Conservation (phyloP, 768 basidiomycete species). For the Phylloporus rhodoxanthus region DNA sequence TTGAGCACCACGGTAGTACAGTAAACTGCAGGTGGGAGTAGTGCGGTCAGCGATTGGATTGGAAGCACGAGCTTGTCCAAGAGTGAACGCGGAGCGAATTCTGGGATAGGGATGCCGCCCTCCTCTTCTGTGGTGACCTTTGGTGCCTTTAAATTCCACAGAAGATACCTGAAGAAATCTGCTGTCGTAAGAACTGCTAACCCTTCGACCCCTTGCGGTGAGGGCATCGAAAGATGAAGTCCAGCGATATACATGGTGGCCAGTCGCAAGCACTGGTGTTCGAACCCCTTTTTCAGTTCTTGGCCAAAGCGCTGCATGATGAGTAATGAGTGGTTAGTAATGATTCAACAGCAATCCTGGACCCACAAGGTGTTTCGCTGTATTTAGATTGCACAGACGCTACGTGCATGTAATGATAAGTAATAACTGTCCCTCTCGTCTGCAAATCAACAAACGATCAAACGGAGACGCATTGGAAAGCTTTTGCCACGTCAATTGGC, state of each 20-base stretch:
- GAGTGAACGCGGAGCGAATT: slow-evolving; percentile 12
- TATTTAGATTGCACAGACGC: no score
- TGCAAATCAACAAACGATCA: no score
- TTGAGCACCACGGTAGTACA: slow-evolving; percentile 24
- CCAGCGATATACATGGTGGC: slow-evolving; percentile 28
- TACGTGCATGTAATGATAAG: no score
- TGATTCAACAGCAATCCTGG: no score
- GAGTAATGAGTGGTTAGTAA: slow-evolving; percentile 8
- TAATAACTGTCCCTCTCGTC: no score
- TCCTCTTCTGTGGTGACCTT: slow-evolving; percentile 6
- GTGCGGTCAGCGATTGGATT: slow-evolving; percentile 19
- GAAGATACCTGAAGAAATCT: slow-evolving; percentile 18
- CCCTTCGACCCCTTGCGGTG: slow-evolving; percentile 19
- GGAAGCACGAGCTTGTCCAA: slow-evolving; percentile 27
- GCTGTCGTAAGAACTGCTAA: slow-evolving; percentile 23
- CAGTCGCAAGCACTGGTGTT: slow-evolving; percentile 7
- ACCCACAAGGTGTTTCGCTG: no score
- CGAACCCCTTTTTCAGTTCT: slow-evolving; percentile 14
- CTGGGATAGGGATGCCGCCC: slow-evolving; percentile 16
- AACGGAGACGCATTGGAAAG: no score
- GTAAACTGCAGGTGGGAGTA: slow-evolving; percentile 27
- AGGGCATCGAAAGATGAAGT: slow-evolving; percentile 9
- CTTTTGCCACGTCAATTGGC: no score
- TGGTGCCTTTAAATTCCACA: slow-evolving; percentile 5
- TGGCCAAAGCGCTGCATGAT: slow-evolving; percentile 13